These are phyloP conservation scores for Suhomyces maxii DNA, from an alignment of 1,139 yeast genomes.

Conservation along the genomic window DNA sequence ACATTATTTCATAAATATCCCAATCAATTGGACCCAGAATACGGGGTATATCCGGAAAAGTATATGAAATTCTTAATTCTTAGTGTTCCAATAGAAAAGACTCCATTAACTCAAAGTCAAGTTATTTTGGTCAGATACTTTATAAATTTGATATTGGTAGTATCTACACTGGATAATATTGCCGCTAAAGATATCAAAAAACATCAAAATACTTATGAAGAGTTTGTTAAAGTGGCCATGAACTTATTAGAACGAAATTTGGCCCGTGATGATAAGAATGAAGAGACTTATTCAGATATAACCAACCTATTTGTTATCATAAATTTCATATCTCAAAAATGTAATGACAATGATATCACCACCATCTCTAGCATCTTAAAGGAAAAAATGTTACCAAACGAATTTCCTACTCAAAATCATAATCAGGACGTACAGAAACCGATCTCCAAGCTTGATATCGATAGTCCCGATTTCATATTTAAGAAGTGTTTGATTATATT, in stretches of 20 bases:
- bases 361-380: neutral
- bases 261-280: conserved; percentile 1
- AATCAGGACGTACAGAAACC: neutral
- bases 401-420: neutral
- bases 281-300: conserved; percentile 3
- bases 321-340: conserved; percentile 1
- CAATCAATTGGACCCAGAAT: conserved; percentile 6
- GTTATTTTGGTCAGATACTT: conserved; percentile 5
- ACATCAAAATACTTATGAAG: neutral
- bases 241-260: conserved; percentile 1
- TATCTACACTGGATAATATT: conserved; percentile 1
- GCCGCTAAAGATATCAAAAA: neutral
- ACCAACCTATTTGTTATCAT: conserved; percentile 4
- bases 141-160: conserved; percentile 7
- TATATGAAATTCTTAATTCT: conserved; percentile 2
- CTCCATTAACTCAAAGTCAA: neutral
- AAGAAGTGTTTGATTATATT: neutral
- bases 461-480: neutral
- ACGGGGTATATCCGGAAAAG: neutral
- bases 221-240: neutral
- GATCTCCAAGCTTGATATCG: neutral
- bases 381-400: neutral
- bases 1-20: conserved; percentile 26
- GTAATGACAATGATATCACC: neutral
- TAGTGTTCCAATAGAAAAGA: neutral